These are phyloP conservation scores for Vicia villosa DNA, from an alignment of 306 rosid species.

Conservation along the genomic window DNA sequence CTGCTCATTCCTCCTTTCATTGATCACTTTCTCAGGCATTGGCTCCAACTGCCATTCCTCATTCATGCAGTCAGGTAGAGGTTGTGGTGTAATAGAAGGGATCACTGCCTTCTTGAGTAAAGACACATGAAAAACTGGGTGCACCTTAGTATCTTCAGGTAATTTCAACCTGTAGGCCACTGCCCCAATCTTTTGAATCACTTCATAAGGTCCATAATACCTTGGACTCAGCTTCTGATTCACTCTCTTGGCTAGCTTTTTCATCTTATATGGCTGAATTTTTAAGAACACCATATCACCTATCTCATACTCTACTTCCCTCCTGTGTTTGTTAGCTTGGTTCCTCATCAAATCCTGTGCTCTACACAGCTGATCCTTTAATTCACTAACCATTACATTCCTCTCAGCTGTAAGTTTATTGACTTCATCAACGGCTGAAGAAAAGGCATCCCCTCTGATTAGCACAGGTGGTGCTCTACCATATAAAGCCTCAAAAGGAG, in stretches of 20 bases:
- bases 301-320: not conserved
- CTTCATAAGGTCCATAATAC: not conserved
- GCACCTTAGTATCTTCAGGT: not conserved
- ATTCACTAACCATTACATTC: not conserved
- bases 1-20: not conserved
- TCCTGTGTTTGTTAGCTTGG: not conserved
- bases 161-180: not conserved
- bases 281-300: not conserved
- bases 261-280: not conserved
- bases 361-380: not conserved
- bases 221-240: not conserved
- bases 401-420: not conserved
- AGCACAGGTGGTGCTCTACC: no score
- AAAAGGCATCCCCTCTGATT: no score
- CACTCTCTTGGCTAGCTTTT: not conserved
- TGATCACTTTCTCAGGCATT: not conserved
- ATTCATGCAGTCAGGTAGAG: not conserved
- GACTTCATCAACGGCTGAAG: no score
- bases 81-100: not conserved
- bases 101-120: not conserved
- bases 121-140: not conserved
- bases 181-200: not conserved
- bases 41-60: not conserved
- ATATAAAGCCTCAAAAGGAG: no score
- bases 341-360: no score